These are phyloP conservation scores for Lipomyces starkeyi DNA, from an alignment of 805 yeast species.

Conservation along the genomic window DNA sequence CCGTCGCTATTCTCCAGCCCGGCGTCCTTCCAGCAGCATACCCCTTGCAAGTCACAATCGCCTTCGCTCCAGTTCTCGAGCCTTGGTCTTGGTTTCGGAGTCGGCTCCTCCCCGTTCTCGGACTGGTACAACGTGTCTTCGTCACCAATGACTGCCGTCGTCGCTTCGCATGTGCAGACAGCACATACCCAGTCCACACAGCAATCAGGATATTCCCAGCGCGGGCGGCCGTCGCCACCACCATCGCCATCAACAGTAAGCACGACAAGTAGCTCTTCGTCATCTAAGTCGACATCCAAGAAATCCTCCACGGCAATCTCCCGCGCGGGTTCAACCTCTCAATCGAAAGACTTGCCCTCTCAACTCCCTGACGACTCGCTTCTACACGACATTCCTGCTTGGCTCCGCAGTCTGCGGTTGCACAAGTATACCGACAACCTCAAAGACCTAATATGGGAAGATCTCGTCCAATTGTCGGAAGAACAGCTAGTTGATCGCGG, in stretches of 20 bases:
- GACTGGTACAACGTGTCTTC: conserved; percentile 20
- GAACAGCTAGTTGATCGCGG: conserved; percentile 75
- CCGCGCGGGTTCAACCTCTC: neutral
- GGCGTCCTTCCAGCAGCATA: conserved; percentile 10
- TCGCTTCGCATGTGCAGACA: neutral
- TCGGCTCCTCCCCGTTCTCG: conserved; percentile 14
- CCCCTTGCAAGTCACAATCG: conserved; percentile 1
- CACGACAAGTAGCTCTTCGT: neutral
- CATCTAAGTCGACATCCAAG: conserved; percentile 51
- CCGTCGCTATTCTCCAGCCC: neutral
- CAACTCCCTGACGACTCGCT: conserved; percentile 41
- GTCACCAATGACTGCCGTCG: neutral
- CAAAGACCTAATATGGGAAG: conserved; percentile 76
- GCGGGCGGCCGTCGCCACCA: conserved; percentile 3
- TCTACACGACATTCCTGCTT: conserved; percentile 81
- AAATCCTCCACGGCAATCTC: conserved; percentile 46
- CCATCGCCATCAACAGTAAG: conserved; percentile 8
- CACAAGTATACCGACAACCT: conserved; percentile 93
- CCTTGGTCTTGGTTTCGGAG: conserved; percentile 9
- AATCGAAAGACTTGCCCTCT: neutral
- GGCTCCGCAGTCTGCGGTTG: conserved; percentile 87
- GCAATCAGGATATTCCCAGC: neutral
- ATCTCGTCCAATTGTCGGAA: conserved; percentile 74
- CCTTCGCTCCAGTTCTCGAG: neutral
- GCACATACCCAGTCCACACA: neutral